phyloP scores from a whole-genome alignment of 768 basidiomycete genomes.

The Auricularia heimuer region DNA sequence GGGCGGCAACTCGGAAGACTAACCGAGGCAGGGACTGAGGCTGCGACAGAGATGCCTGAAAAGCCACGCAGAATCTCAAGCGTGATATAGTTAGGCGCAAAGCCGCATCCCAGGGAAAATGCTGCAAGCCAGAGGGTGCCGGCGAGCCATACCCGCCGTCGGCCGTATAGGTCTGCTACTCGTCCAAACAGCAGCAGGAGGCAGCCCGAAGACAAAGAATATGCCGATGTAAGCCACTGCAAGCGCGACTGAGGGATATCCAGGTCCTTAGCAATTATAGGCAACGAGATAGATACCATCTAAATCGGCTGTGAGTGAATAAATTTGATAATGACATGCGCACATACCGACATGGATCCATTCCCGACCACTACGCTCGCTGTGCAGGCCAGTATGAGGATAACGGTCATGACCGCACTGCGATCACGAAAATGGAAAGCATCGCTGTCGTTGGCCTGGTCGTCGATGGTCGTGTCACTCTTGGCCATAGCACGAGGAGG shows the following conservation, averaged over 20 bases:
- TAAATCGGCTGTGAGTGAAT: background rate
- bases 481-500: too few relatives aligned
- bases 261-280: background rate
- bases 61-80: constrained; percentile 66
- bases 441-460: too few relatives aligned
- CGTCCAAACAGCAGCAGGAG: constrained; percentile 67
- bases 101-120: constrained; percentile 57
- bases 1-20: constrained; percentile 10
- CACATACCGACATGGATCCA: background rate
- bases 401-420: too few relatives aligned
- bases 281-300: background rate
- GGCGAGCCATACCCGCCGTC: constrained; percentile 53
- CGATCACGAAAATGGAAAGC: too few relatives aligned
- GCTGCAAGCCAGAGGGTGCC: constrained; percentile 46
- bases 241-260: background rate
- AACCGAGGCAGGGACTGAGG: constrained; percentile 64
- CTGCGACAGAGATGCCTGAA: constrained; percentile 74
- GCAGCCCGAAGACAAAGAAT: constrained; percentile 44
- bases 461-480: too few relatives aligned
- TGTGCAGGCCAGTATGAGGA: background rate
- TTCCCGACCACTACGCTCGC: background rate
- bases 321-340: background rate
- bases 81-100: constrained; percentile 44
- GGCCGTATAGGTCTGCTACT: constrained; percentile 72
- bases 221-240: background rate